Evolutionary conservation across 495 filamentous ascomycete genomes (phyloP).

Genomic region (Glonium stellatum): DNA sequence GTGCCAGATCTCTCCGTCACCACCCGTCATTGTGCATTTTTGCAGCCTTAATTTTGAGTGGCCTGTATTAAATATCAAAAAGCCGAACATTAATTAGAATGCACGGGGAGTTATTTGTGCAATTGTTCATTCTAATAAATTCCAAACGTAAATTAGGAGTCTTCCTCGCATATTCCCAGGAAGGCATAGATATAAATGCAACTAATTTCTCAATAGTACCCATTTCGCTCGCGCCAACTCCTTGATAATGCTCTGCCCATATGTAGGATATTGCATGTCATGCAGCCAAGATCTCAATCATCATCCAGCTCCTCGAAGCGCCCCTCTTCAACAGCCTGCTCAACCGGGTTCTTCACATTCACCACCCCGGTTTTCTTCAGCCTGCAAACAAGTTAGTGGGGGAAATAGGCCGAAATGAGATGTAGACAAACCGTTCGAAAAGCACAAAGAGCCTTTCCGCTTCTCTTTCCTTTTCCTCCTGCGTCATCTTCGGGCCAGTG

Average conservation of each 20-base stretch:
- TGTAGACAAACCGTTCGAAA: conserved; percentile 68
- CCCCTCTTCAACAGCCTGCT: conserved; percentile 66
- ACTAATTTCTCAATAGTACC: background rate
- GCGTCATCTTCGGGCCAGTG: conserved; percentile 64
- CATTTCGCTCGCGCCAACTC: background rate
- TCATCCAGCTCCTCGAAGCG: conserved; percentile 63
- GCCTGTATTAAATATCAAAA: too few species aligned
- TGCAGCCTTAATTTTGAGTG: too few species aligned
- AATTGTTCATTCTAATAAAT: too few species aligned
- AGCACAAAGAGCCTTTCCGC: conserved; percentile 89
- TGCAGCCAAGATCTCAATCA: conserved; percentile 4
- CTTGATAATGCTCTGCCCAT: background rate
- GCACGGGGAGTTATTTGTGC: too few species aligned
- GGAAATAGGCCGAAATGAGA: background rate
- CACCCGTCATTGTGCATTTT: too few species aligned
- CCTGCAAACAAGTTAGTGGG: conserved; percentile 42
- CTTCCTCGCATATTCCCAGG: too few species aligned
- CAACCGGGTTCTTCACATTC: conserved; percentile 77
- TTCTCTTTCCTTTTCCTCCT: conserved; percentile 87
- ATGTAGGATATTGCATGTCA: background rate
- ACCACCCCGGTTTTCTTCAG: conserved; percentile 77
- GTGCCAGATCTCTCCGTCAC: too few species aligned
- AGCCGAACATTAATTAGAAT: too few species aligned
- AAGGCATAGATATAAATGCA: too few species aligned
- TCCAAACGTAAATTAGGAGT: too few species aligned